phyloP scores from a whole-genome alignment of 371 early-diverging fungal species.

The Haplosporangium sp. region DNA sequence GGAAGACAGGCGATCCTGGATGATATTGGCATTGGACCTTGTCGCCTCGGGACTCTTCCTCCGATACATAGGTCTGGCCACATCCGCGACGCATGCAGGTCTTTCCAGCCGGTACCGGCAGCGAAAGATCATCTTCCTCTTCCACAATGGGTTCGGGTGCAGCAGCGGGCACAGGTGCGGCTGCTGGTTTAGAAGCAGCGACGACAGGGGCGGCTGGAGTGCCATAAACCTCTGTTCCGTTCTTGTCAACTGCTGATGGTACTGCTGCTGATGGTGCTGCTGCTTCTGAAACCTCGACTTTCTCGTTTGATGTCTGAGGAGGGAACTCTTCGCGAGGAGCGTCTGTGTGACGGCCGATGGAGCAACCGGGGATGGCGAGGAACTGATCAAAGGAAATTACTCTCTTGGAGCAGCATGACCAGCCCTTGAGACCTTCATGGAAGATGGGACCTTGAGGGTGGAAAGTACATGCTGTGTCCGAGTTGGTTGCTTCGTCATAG shows the following conservation, averaged over 20 bases:
- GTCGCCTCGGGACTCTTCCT: constrained; percentile 70
- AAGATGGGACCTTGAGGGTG: constrained; percentile 91
- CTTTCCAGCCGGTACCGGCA: constrained; percentile 82
- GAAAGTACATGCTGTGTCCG: constrained; percentile 79
- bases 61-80: constrained; percentile 70
- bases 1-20: constrained; percentile 90
- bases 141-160: constrained; percentile 60
- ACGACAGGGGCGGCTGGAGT: constrained; percentile 25
- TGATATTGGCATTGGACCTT: constrained; percentile 85
- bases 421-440: constrained; percentile 94
- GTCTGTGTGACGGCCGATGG: constrained; percentile 71
- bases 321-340: constrained; percentile 59
- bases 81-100: constrained; percentile 90
- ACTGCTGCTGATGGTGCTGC: constrained; percentile 19
- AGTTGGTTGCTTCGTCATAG: constrained; percentile 76
- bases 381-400: constrained; percentile 94
- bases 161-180: constrained; percentile 21
- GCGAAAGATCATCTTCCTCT: constrained; percentile 76
- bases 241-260: constrained; percentile 23
- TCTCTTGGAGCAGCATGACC: constrained; percentile 95
- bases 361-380: constrained; percentile 85
- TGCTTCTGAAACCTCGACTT: constrained; percentile 19
- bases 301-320: constrained; percentile 33
- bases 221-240: constrained; percentile 29
- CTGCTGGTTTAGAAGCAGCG: constrained; percentile 3